phyloP scores from a whole-genome alignment of 106 monocot genomes.

The Dactylorhiza incarnata region DNA sequence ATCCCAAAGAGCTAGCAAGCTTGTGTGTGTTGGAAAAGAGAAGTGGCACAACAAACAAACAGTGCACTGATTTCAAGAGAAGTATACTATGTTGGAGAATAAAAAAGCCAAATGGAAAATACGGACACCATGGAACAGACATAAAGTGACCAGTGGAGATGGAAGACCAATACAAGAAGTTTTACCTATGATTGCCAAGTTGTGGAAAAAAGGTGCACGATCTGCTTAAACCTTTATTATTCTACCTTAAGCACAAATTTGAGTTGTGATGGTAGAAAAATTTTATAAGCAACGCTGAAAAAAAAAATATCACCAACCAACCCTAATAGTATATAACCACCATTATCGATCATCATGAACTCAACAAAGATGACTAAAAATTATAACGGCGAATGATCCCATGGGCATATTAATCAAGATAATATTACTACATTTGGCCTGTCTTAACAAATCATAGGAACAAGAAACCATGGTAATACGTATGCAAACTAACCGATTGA shows the following conservation, averaged over 20 bases:
- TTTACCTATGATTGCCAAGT: neutral
- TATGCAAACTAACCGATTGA: constrained; percentile 41
- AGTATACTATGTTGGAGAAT: neutral
- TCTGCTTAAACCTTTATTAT: neutral
- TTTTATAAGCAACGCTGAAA: neutral
- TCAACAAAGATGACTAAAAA: neutral
- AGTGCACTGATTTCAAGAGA: neutral
- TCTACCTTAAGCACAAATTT: neutral
- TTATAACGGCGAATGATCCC: neutral
- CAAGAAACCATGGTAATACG: neutral
- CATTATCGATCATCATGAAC: neutral
- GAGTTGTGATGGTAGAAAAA: neutral
- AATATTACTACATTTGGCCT: neutral
- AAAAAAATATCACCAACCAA: neutral
- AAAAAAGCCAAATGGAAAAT: neutral
- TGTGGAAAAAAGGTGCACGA: neutral
- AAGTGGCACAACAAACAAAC: neutral
- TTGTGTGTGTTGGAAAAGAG: neutral
- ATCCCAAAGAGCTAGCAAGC: neutral
- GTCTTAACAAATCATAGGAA: neutral
- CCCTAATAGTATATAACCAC: neutral
- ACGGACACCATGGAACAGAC: neutral
- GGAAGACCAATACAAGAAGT: neutral
- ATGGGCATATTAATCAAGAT: neutral
- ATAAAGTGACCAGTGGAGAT: neutral